These are phyloP conservation scores for Psilocybe azurescens DNA, from an alignment of 768 basidiomycete genomes.

Conservation along the genomic window DNA sequence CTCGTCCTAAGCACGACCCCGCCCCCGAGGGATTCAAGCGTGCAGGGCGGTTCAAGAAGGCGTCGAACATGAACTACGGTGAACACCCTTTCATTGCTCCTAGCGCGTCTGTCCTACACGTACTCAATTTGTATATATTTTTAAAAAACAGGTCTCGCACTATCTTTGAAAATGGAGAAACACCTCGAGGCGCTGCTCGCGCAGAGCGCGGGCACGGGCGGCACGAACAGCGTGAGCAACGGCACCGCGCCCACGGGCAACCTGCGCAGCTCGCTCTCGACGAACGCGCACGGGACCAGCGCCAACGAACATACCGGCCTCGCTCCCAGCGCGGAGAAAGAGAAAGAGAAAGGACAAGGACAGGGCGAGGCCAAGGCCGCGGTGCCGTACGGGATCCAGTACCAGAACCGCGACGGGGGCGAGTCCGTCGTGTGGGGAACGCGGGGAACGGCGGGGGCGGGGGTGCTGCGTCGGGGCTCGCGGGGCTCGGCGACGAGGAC, in stretches of 20 bases:
- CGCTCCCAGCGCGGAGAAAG: not conserved
- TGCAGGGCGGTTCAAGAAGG: constrained; percentile 93
- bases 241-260: not conserved
- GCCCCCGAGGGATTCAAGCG: constrained; percentile 61
- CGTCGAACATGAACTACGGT: constrained; percentile 91
- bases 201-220: constrained; percentile 22
- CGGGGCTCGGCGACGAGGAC: constrained; percentile 40
- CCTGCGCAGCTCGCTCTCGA: constrained; percentile 18
- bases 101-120: not conserved
- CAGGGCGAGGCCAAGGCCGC: constrained; percentile 19
- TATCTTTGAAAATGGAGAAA: constrained; percentile 64
- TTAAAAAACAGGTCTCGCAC: constrained; percentile 43
- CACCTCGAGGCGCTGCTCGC: constrained; percentile 52
- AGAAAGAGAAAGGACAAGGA: not conserved
- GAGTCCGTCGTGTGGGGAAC: constrained; percentile 43
- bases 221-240: not conserved
- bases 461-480: not conserved
- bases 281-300: constrained; percentile 17
- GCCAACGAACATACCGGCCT: not conserved
- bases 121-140: too few species aligned
- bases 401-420: constrained; percentile 67
- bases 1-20: constrained; percentile 70
- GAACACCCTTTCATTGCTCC: not conserved
- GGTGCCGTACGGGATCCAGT: constrained; percentile 64
- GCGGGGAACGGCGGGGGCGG: constrained; percentile 4